phyloP scores from a whole-genome alignment of 768 basidiomycete genomes.

The Psilocybe subaeruginosa region DNA sequence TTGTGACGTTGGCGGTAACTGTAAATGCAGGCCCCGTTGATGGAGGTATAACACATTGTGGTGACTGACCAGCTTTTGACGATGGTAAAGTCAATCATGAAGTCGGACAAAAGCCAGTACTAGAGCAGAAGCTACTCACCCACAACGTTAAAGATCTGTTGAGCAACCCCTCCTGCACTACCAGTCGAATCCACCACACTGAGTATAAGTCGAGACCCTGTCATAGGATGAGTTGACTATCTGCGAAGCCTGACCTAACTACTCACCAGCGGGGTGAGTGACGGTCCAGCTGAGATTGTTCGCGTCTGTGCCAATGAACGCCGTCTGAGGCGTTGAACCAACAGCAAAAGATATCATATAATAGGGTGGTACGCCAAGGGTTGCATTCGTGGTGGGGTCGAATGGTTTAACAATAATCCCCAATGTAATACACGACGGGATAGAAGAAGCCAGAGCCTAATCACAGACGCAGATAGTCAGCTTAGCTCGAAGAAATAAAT shows the following conservation, averaged over 20 bases:
- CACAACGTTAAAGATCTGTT: conserved; percentile 35
- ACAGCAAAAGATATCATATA: conserved; percentile 45
- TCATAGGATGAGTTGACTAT: not conserved
- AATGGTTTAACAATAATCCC: conserved; percentile 28
- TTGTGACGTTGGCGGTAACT: conserved; percentile 41
- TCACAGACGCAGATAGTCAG: not conserved
- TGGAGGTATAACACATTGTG: conserved; percentile 32
- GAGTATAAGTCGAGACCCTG: conserved; percentile 47
- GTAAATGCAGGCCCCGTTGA: conserved; percentile 29
- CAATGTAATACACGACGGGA: conserved; percentile 32
- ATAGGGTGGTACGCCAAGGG: conserved; percentile 37
- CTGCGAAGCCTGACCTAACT: not conserved
- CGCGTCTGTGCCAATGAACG: conserved; percentile 38
- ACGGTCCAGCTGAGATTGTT: conserved; percentile 44
- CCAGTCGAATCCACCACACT: conserved; percentile 47
- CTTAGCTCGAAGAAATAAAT: not conserved
- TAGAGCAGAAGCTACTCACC: conserved; percentile 28
- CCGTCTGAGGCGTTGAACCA: conserved; percentile 36
- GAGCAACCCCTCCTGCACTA: conserved; percentile 42
- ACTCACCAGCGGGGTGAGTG: conserved; percentile 42
- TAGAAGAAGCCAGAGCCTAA: conserved; percentile 20
- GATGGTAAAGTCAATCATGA: not conserved
- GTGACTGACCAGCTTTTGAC: conserved; percentile 31
- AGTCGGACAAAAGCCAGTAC: not conserved
- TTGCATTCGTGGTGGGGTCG: conserved; percentile 16